These are phyloP conservation scores for Neurospora terricola DNA, from an alignment of 495 filamentous ascomycete genomes.

Conservation along the genomic window DNA sequence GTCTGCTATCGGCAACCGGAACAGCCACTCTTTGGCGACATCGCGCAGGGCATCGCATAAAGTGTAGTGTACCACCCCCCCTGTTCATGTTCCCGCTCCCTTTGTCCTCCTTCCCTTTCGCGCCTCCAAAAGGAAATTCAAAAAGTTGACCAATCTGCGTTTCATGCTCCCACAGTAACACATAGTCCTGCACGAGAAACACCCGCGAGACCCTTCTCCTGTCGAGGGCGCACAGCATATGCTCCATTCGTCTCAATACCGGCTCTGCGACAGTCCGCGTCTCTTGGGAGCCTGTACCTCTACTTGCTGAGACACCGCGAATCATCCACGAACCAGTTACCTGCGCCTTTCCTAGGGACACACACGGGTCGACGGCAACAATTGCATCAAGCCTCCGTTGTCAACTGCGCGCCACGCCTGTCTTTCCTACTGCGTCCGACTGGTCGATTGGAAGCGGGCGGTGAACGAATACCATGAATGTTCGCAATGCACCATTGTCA, in stretches of 20 bases:
- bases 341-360: not conserved
- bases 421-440: not conserved
- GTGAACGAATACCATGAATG: constrained; percentile 32
- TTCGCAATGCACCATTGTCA: constrained; percentile 58
- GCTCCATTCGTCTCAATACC: not conserved
- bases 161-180: not conserved
- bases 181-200: not conserved
- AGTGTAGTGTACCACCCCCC: not conserved
- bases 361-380: not conserved
- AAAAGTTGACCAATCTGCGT: not conserved
- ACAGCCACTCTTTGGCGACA: not conserved
- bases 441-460: not conserved
- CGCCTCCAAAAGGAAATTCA: not conserved
- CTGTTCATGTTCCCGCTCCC: not conserved
- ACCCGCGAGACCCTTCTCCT: not conserved
- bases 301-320: not conserved
- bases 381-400: not conserved
- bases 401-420: not conserved
- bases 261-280: not conserved
- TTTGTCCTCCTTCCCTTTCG: not conserved
- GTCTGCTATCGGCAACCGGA: not conserved
- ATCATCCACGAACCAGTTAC: not conserved
- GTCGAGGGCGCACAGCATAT: not conserved
- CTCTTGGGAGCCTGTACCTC: not conserved
- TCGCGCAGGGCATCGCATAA: not conserved